Conservation (phyloP, 1,284 basidiomycete species). For the Meripilus lineatus region DNA sequence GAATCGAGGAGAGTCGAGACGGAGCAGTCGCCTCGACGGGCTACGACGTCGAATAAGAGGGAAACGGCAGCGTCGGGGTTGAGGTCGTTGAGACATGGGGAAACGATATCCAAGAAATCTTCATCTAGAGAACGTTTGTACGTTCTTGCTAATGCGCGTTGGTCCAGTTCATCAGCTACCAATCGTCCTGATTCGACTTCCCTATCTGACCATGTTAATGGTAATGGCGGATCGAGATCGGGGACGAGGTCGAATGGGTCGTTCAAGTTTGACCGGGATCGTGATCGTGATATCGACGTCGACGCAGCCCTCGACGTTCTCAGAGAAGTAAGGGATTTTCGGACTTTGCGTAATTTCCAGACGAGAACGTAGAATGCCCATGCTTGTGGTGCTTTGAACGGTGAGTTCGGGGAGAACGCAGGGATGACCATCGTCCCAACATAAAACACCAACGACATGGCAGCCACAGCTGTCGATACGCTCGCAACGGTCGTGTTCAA, state of each 20-base stretch:
- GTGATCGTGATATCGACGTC: no score
- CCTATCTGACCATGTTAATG: conserved; percentile 15
- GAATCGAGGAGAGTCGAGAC: conserved; percentile 4
- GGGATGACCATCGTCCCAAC: conserved; percentile 18
- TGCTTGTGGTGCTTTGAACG: conserved; percentile 26
- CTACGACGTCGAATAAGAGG: conserved; percentile 13
- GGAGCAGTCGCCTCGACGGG: conserved; percentile 8
- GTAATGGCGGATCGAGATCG: background rate
- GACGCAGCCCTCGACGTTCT: no score
- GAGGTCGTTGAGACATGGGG: conserved; percentile 12
- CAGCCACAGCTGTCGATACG: conserved; percentile 15
- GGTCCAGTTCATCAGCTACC: conserved; percentile 10
- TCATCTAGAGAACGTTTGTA: conserved; percentile 13
- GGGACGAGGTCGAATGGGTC: background rate
- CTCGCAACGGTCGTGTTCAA: conserved; percentile 18
- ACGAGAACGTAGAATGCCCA: conserved; percentile 14
- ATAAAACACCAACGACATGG: conserved; percentile 16
- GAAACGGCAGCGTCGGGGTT: conserved; percentile 8
- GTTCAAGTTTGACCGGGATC: background rate
- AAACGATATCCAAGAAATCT: conserved; percentile 12
- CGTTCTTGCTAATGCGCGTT: conserved; percentile 13
- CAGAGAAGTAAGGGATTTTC: background rate
- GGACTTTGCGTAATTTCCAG: background rate
- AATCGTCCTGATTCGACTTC: conserved; percentile 8
- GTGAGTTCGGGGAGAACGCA: conserved; percentile 15